A percentile compares a stretch with the other conserved stretches of the same genome.
Evolutionary conservation across 2,329 filamentous ascomycete species (phyloP).

Genomic region (Penicillium sp.): DNA sequence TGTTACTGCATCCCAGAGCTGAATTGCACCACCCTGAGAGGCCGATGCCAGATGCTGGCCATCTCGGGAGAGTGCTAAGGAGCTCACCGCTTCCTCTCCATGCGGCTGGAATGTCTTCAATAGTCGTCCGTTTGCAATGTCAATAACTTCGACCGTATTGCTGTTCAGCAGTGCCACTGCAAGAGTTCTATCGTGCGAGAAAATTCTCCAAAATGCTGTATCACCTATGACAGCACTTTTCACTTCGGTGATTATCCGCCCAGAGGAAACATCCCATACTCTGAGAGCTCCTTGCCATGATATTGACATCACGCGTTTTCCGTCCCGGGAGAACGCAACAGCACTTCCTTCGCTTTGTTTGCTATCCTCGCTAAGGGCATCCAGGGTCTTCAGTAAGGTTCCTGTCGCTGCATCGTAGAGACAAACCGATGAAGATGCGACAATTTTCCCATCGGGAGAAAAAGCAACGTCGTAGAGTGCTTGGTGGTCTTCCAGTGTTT

Average conservation of each 20-base stretch:
- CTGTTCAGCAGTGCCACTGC: neutral
- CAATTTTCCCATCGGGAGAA: neutral
- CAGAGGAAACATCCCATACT: neutral
- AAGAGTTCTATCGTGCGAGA: neutral
- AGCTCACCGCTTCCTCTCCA: neutral
- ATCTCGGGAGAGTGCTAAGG: neutral
- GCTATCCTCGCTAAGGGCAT: neutral
- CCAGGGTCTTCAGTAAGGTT: neutral
- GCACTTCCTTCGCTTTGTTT: neutral
- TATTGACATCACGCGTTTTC: neutral
- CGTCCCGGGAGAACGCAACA: neutral
- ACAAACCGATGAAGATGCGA: neutral
- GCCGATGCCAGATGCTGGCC: neutral
- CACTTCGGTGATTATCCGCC: neutral
- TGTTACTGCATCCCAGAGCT: neutral
- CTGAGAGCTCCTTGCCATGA: neutral
- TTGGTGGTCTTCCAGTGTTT: neutral
- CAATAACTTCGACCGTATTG: neutral
- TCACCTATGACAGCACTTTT: neutral
- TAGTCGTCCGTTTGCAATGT: neutral
- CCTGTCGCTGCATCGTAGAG: neutral
- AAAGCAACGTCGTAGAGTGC: neutral
- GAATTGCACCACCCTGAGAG: neutral
- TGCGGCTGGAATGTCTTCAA: neutral
- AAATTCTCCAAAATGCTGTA: neutral